Conservation (phyloP, 2,329 filamentous ascomycete species). For the Ceratocystis cubensis region DNA sequence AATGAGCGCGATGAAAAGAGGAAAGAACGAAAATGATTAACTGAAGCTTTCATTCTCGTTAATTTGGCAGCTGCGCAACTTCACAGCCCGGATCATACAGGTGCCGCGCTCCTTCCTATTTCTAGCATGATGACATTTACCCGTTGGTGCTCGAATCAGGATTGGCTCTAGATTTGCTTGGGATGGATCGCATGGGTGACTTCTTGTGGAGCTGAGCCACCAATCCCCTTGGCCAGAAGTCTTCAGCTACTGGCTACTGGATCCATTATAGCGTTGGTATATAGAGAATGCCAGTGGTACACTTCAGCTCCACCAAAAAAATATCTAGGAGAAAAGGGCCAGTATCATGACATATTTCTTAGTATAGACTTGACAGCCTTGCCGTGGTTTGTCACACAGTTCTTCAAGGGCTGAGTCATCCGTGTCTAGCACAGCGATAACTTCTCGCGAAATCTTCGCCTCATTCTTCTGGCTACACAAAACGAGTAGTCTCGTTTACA, state of each 20-base stretch:
- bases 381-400: not conserved
- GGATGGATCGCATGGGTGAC: not conserved
- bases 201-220: slow-evolving; percentile 4
- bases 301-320: not conserved
- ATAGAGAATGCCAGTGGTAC: not conserved
- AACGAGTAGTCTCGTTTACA: not conserved
- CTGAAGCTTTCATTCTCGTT: not conserved
- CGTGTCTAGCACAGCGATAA: not conserved
- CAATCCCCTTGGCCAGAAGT: not conserved
- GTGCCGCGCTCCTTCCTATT: not conserved
- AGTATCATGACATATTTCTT: not conserved
- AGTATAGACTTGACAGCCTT: not conserved
- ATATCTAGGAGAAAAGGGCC: not conserved
- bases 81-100: slow-evolving; percentile 1
- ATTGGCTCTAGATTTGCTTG: not conserved
- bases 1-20: not conserved
- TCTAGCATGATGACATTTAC: not conserved
- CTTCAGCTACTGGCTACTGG: not conserved
- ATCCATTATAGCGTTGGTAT: not conserved
- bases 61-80: slow-evolving; percentile 4
- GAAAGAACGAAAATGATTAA: not conserved
- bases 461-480: not conserved
- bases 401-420: not conserved
- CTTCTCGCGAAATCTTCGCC: not conserved
- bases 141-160: not conserved